phyloP scores from a whole-genome alignment of 495 filamentous ascomycete genomes.

The Xylaria sp. region DNA sequence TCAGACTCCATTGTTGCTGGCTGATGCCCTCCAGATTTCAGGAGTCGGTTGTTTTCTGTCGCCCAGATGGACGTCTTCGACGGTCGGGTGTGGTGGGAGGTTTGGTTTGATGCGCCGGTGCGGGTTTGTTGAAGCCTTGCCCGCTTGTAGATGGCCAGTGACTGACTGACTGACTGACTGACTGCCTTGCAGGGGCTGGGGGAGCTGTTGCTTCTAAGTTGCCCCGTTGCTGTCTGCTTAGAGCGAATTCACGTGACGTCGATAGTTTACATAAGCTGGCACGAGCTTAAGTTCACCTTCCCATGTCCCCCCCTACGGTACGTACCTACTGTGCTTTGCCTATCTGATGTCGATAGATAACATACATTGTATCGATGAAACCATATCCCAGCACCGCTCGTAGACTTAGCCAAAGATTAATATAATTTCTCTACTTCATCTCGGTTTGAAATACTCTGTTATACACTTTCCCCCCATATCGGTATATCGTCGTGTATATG shows the following conservation, averaged over 20 bases:
- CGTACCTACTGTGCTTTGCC: too few relatives aligned
- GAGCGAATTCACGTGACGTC: conserved; percentile 21
- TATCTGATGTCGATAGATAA: too few relatives aligned
- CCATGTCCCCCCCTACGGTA: too few relatives aligned
- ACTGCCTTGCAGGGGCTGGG: conserved; percentile 25
- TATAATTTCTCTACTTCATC: too few relatives aligned
- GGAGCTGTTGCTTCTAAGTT: neutral
- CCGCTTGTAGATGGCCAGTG: conserved; percentile 13
- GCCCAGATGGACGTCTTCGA: neutral
- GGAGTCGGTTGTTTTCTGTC: neutral
- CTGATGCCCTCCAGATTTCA: neutral
- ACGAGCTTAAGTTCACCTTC: neutral
- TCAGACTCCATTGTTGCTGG: conserved; percentile 57
- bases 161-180: too few relatives aligned
- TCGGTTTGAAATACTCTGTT: neutral
- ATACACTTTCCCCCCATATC: neutral
- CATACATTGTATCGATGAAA: too few relatives aligned
- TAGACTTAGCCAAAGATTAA: too few relatives aligned
- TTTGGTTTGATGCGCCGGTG: neutral
- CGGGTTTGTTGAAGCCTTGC: conserved; percentile 16
- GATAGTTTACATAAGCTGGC: conserved; percentile 19
- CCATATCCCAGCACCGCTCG: too few relatives aligned
- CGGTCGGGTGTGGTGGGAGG: conserved; percentile 1
- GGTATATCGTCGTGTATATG: neutral
- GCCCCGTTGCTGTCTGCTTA: too few relatives aligned